Evolutionary conservation across 257 asterid genomes (phyloP), one percentile per base, ranked within the genome.

Genomic region (Petrea volubilis): DNA sequence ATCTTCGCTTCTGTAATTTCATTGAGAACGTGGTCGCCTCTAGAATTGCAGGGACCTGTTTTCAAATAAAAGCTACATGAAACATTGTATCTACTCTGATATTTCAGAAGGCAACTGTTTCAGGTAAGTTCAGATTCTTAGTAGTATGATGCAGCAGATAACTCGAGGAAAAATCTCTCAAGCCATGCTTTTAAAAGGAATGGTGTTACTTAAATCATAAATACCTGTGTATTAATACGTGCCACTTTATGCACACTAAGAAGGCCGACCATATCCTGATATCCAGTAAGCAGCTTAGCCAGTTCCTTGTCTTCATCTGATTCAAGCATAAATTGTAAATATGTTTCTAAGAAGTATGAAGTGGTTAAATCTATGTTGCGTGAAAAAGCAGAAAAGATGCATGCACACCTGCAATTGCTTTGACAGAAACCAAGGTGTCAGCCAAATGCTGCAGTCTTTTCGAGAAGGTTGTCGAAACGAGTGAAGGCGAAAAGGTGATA

Each of bases 381-480:
- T 11, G 25, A 10, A 57, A 71, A 52, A 41, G 60, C 49, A 28
- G 60, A 61, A 63, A 72, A 51, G 25, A 74, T 36, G 58, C 43
- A 63, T 53, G 60, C 67, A 28, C 63, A 92, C 97, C 99, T 71
- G 93, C 93, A 73, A 95, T 90, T 58, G 99, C 93, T 90, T 74
- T 90, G 75, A 92, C 93, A 9, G 97, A 92, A 60, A 95, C 68
- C 74, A 95, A 72, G 43, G 96, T 87, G 85, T 95, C 99, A 24
- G 98, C 97, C 81, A 95, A 82, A 85, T 95, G 99, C 82, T 95
- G 99, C 86, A 89, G 83, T 77, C 99, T 84, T 81, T 84, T 95
- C 25, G 89, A 78, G 77, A 83, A 84, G 65, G 81, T 24, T 47
- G 93, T 76, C 43, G 99, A 86, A 71, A 95, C 85, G 33, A 95